Evolutionary conservation across 2,329 filamentous ascomycete genomes (phyloP).

Genomic region (Verruconis gallopava): DNA sequence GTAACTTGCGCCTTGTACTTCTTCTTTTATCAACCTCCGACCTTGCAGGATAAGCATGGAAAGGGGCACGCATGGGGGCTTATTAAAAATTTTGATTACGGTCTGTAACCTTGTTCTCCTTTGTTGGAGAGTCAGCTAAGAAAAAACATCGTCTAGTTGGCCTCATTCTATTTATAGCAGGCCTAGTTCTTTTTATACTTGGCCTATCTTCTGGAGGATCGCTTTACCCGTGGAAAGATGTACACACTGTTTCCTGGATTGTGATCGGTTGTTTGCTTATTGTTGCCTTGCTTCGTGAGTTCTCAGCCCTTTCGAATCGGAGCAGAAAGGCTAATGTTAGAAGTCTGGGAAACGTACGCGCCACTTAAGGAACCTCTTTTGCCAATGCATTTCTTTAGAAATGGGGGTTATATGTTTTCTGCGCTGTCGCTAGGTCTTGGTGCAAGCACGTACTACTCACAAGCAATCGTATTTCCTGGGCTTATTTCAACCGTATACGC

Average conservation of each 20-base stretch:
- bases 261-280: slow-evolving; percentile 24
- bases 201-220: slow-evolving; percentile 11
- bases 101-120: slow-evolving; percentile 9
- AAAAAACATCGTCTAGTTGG: neutral
- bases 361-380: slow-evolving; percentile 22
- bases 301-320: neutral
- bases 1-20: slow-evolving; percentile 13
- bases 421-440: slow-evolving; percentile 19
- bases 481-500: slow-evolving; percentile 16
- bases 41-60: slow-evolving; percentile 15
- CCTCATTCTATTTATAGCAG: slow-evolving; percentile 18
- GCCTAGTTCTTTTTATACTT: slow-evolving; percentile 16
- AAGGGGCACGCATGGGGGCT: slow-evolving; percentile 14
- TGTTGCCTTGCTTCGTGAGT: slow-evolving; percentile 20
- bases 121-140: neutral
- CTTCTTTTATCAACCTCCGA: slow-evolving; percentile 16
- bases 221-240: slow-evolving; percentile 31
- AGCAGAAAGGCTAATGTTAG: slow-evolving; percentile 8
- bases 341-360: slow-evolving; percentile 21
- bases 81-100: slow-evolving; percentile 16
- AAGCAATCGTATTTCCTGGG: slow-evolving; percentile 23
- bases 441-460: slow-evolving; percentile 14
- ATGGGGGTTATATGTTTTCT: slow-evolving; percentile 19
- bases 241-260: slow-evolving; percentile 27
- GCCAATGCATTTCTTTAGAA: slow-evolving; percentile 25